phyloP scores from a whole-genome alignment of 2,329 filamentous ascomycete genomes.

The Ceratocystis smalleyi region DNA sequence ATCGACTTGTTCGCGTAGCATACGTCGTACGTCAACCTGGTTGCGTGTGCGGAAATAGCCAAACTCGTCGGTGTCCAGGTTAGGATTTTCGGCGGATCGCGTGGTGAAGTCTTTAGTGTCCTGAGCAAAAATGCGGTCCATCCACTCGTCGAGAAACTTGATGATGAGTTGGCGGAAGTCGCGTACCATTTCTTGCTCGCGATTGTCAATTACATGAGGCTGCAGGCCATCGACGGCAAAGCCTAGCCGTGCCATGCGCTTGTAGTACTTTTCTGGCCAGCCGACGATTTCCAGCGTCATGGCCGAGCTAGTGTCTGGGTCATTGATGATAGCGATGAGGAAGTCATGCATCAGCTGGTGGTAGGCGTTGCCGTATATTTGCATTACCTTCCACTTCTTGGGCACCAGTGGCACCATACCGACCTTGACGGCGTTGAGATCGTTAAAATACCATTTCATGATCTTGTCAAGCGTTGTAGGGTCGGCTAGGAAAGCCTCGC shows the following conservation, averaged over 20 bases:
- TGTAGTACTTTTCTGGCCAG: constrained; percentile 91
- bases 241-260: constrained; percentile 84
- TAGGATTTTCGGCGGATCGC: constrained; percentile 54
- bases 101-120: constrained; percentile 71
- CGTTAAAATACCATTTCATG: constrained; percentile 95
- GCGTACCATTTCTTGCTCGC: constrained; percentile 76
- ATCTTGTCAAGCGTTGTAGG: constrained; percentile 71
- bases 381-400: constrained; percentile 90
- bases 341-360: constrained; percentile 94
- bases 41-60: constrained; percentile 87
- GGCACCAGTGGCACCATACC: constrained; percentile 88
- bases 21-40: constrained; percentile 88
- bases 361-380: constrained; percentile 80
- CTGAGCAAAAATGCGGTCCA: constrained; percentile 74
- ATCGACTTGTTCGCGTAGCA: constrained; percentile 83
- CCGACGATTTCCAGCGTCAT: constrained; percentile 85
- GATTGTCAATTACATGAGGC: constrained; percentile 79
- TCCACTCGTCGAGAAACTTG: constrained; percentile 91
- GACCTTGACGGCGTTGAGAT: constrained; percentile 83
- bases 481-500: constrained; percentile 66
- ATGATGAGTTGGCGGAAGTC: constrained; percentile 94
- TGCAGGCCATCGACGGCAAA: constrained; percentile 59
- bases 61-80: constrained; percentile 74
- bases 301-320: constrained; percentile 66
- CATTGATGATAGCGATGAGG: constrained; percentile 65